Evolutionary conservation across 257 asterid genomes (phyloP), one percentile per base, ranked within the genome.

Genomic region (Verbena officinalis): DNA sequence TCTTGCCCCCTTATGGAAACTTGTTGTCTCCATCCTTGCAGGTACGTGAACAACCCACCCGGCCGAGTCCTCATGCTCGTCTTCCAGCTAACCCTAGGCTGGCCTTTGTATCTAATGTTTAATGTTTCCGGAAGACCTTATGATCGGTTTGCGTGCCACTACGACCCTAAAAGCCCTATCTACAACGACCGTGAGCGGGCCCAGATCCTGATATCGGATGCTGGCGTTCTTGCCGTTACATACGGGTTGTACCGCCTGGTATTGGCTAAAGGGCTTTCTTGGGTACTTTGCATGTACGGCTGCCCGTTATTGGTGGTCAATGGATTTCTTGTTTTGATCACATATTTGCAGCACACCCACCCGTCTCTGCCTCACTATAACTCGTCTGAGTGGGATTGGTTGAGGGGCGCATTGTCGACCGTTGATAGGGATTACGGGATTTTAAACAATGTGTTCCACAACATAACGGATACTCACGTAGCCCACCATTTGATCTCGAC

Each of bases 381-480:
- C 55, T 80, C 96, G 7, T 75, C 90, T 0, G 96, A 86, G 72
- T 89, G 96, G 95, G 96, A 89, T 4, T 89, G 96, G 96, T 65
- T 89, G 33, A 76, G 95, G 59, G 96, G 96, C 0, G 95, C 96
- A 9, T 42, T 89, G 54, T 83, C 96, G 31, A 89, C 96, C 0
- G 79, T 84, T 0, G 96, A 89, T 50, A 64, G 96, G 54, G 96
- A 89, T 30, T 89, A 84, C 5, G 93, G 95, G 3, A 66, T 89
- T 27, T 81, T 89, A 12, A 89, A 89, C 86, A 83, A 66, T 22
- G 87, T 86, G 34, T 86, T 89, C 82, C 97, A 86, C 11, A 76
- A 89, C 76, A 89, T 89, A 12, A 89, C 96, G 0, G 91, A 89
- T 27, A 89, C 96, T 0, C 95, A 89, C n/a, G 89, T 89, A 0